Base-by-base conservation (phyloP, 257 asterid species). In the Solanum habrochaites region DNA sequence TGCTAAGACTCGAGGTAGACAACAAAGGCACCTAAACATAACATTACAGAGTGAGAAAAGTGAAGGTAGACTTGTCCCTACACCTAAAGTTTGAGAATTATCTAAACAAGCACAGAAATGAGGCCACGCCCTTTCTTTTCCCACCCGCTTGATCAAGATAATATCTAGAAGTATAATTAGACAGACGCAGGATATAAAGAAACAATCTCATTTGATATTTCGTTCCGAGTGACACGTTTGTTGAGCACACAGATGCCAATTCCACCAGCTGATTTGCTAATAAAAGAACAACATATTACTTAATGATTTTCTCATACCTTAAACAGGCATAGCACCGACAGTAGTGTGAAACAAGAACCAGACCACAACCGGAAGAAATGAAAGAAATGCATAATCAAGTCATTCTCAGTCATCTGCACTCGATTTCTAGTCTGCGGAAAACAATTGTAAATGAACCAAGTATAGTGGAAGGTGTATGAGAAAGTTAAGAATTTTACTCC, bases 1-100 rank as follows among this genome's bases (percentile, higher is more conserved):
- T 97, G 99, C 99, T 98, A 97, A 35, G 99, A 99, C 94, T 97
- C 99, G 89, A 96, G 88, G 91, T 97, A 97, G 82, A 97, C 96
- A 92, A 99, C 99, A 93, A 97, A 97, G 45, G 99, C 99, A 90
- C 99, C 98, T 95, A 85, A 60, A 83, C 23, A 58, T 85, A 67
- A 86, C 73, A 85, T 18, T 86, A 88, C 25, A 21, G 27, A 58
- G 35, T 58, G 37, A 29, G n/a, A 87, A 69, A 87, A 85, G 39
- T 90, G 85, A 71, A 45, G 31, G 13, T 47, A 35, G 85, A 35
- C 6, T 35, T 3, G 37, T 39, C 10, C 21, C 42, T 58, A 45
- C 66, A 27, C 25, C 66, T 15, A 29, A 49, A 80, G 27, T 27
- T 80, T 7, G 3, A 29, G 66, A 47, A 80, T 27, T 80, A 52